Evolutionary conservation across 352 stramenopile species (phyloP), one percentile per base, ranked within the genome.

Genomic region (Phytophthora pisi): DNA sequence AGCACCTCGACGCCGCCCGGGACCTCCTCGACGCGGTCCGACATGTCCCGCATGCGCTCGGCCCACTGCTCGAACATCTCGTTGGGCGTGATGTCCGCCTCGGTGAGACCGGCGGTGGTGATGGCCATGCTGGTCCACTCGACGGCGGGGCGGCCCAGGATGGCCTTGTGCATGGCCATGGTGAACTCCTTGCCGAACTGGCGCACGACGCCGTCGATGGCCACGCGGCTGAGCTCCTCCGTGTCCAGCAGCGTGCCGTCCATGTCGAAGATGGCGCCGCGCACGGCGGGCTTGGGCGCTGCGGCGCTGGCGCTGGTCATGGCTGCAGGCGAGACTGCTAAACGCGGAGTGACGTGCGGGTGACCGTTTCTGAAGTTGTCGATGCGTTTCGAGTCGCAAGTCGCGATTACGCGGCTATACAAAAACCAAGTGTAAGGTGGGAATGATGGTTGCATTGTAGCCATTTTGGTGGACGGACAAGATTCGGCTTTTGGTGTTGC

Each of bases 161-260:
- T 90, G 26, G 75, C 75, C 69, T 95, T 95, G 70, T 91, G 86
- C 55, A 92, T 79, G 15, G 76, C 59, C 51, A 77, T 78, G 8
- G 81, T 78, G 72, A 89, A 89, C 54, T 78, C 64, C 51, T 79
- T 79, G n/a, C 85, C 87, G 47, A 88, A 79, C n/a, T 64, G 74
- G 23, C 69, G 74, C 28, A 87, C 68, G 46, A 88, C 73, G 53
- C 81, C 61, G 53, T 83, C 74, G 63, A 93, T 87, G 23, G 84
- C 72, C 11, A 82, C 64, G 52, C 82, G 73, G 53, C 85, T 93
- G 63, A 93, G 78, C 64, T 81, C 77, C 55, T 95, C 87, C 26
- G 85, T 92, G 67, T 95, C 87, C 62, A 95, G 74, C 47, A 95
- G 65, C 40, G 87, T 95, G 54, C 87, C 87, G 65, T 95, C 87